Evolutionary conservation across 345 rosid species (phyloP).

Genomic region (Bruguiera sexangula): DNA sequence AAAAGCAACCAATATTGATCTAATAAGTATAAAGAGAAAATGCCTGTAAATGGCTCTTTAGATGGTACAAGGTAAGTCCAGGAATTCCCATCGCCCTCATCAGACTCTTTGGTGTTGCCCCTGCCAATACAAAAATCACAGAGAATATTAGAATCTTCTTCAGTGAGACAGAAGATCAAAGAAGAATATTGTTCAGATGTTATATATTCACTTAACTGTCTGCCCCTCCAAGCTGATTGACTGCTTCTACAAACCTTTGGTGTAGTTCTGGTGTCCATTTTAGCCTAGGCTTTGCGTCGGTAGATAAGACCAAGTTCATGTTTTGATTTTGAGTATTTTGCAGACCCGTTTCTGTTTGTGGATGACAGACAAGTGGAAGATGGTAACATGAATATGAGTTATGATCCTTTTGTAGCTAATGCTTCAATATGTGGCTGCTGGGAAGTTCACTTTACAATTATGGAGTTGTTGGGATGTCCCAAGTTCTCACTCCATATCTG

Average conservation of each 20-base stretch:
- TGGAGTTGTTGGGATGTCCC: slow-evolving; percentile 46
- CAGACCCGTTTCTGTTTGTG: slow-evolving; percentile 30
- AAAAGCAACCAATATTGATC: slow-evolving; percentile 8
- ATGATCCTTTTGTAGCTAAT: slow-evolving; percentile 23
- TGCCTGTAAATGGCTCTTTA: slow-evolving; percentile 96
- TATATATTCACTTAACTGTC: slow-evolving; percentile 53
- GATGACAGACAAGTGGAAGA: slow-evolving; percentile 18
- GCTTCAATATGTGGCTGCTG: slow-evolving; percentile 25
- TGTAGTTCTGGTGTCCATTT: slow-evolving; percentile 97
- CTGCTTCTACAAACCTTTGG: slow-evolving; percentile 71
- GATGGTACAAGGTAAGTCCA: slow-evolving; percentile 89
- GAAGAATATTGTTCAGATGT: neutral
- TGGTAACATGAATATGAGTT: slow-evolving; percentile 22
- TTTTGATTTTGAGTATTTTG: slow-evolving; percentile 44
- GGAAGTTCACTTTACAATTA: slow-evolving; percentile 32
- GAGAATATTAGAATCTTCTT: slow-evolving; percentile 9
- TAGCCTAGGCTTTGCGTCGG: slow-evolving; percentile 93
- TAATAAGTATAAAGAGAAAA: slow-evolving; percentile 9
- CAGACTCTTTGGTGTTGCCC: slow-evolving; percentile 93
- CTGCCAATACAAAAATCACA: slow-evolving; percentile 39
- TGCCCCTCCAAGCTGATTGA: slow-evolving; percentile 82
- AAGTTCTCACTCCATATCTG: slow-evolving; percentile 69
- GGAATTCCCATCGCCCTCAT: slow-evolving; percentile 80
- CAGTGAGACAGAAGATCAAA: neutral
- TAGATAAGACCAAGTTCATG: slow-evolving; percentile 72